Evolutionary conservation across 176 grass and related monocot species (phyloP).

Genomic region (Olyra latifolia): DNA sequence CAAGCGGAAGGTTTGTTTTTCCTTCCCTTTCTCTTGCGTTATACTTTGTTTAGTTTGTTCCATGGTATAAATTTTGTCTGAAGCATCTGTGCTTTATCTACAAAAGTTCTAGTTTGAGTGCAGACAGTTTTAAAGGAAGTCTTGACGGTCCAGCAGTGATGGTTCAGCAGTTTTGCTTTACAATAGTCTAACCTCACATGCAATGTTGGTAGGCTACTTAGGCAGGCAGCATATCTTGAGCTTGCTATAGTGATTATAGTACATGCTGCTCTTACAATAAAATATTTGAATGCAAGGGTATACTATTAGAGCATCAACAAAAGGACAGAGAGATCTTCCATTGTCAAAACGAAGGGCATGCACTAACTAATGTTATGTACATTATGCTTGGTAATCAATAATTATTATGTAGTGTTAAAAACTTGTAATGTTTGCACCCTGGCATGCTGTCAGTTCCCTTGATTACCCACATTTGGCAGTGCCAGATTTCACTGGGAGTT

Average conservation of each 20-base stretch:
- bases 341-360: conserved; percentile 10
- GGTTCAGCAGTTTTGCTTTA: conserved; percentile 16
- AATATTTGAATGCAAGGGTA: neutral
- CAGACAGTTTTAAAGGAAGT: neutral
- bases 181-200: neutral
- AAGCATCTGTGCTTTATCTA: neutral
- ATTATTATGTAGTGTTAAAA: neutral
- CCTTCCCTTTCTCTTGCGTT: neutral
- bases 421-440: neutral
- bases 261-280: neutral
- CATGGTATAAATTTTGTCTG: neutral
- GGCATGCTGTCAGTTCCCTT: neutral
- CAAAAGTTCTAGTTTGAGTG: neutral
- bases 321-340: neutral
- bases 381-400: conserved; percentile 1
- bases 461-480: neutral
- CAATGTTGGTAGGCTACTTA: neutral
- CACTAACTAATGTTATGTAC: neutral
- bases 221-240: conserved; percentile 5
- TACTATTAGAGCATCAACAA: neutral
- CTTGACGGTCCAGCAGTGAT: neutral
- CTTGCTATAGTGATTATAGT: neutral
- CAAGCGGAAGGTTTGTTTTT: conserved; percentile 86
- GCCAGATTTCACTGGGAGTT: neutral
- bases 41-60: conserved; percentile 3